Conservation (phyloP, 257 asterid species). For the Jacaranda mimosifolia region DNA sequence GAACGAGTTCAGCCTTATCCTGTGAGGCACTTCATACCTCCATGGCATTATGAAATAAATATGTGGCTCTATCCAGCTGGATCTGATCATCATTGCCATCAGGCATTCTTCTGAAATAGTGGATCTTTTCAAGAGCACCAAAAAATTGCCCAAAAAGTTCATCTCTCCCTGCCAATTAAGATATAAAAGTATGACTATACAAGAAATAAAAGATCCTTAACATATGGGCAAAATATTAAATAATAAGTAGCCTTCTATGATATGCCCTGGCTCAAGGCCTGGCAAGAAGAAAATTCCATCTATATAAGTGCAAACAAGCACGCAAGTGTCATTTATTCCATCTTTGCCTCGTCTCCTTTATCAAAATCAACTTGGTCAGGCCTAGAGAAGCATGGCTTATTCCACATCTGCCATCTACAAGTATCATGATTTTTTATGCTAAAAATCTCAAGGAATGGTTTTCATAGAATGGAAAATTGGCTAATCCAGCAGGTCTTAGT, state of each 20-base stretch:
- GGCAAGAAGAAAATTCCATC: too few relatives aligned
- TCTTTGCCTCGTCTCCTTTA: background rate
- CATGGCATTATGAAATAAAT: conserved; percentile 64
- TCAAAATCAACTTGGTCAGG: background rate
- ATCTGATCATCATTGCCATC: conserved; percentile 78
- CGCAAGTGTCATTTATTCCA: too few relatives aligned
- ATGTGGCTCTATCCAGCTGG: conserved; percentile 76
- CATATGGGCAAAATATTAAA: conserved; percentile 3
- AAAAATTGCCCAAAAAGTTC: conserved; percentile 84
- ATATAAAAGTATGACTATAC: conserved; percentile 6
- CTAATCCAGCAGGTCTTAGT: background rate
- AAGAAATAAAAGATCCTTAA: conserved; percentile 2
- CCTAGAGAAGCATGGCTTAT: conserved; percentile 5
- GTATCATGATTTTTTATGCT: conserved; percentile 12
- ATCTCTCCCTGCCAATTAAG: conserved; percentile 60
- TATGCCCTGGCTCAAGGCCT: background rate
- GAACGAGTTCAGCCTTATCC: background rate
- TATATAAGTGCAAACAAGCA: too few relatives aligned
- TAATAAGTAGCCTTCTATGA: background rate
- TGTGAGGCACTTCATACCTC: conserved; percentile 57
- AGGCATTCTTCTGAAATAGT: conserved; percentile 66
- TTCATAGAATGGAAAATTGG: background rate
- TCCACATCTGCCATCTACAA: background rate
- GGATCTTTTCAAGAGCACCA: conserved; percentile 74
- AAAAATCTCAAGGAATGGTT: background rate